phyloP scores from a whole-genome alignment of 495 filamentous ascomycete species.

The Corynascus novoguineensis region DNA sequence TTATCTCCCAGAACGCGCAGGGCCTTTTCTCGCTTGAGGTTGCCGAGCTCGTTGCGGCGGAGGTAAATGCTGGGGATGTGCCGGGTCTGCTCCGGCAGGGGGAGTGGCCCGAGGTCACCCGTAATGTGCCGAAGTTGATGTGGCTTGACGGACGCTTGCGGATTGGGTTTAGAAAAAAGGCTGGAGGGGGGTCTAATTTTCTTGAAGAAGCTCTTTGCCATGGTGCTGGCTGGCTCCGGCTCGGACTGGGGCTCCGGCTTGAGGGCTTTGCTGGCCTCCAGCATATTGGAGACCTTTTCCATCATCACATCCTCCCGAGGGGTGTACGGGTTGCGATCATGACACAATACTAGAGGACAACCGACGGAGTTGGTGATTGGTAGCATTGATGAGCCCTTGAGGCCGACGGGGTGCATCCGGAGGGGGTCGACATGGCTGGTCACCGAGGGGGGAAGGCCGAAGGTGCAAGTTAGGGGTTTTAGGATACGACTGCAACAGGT shows the following conservation, averaged over 20 bases:
- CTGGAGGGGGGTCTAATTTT: conserved; percentile 2
- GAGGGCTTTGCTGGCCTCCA: conserved; percentile 19
- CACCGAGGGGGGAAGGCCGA: conserved; percentile 11
- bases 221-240: not conserved
- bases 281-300: conserved; percentile 29
- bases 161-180: not conserved
- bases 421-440: conserved; percentile 16
- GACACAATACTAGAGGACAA: not conserved
- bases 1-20: conserved; percentile 12
- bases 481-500: conserved; percentile 1
- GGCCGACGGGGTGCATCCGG: conserved; percentile 13
- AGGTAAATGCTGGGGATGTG: not conserved
- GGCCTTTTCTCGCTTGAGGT: conserved; percentile 20
- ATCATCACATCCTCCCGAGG: conserved; percentile 13
- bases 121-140: not conserved
- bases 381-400: conserved; percentile 13
- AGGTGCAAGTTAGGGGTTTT: conserved; percentile 6
- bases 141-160: not conserved
- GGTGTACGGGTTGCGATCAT: not conserved
- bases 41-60: conserved; percentile 17
- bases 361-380: not conserved
- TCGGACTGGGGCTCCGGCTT: not conserved
- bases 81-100: not conserved
- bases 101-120: not conserved
- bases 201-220: conserved; percentile 5